phyloP scores from a whole-genome alignment of 108 stramenopile genomes.

The Mayamaea pseudoterrestris region DNA sequence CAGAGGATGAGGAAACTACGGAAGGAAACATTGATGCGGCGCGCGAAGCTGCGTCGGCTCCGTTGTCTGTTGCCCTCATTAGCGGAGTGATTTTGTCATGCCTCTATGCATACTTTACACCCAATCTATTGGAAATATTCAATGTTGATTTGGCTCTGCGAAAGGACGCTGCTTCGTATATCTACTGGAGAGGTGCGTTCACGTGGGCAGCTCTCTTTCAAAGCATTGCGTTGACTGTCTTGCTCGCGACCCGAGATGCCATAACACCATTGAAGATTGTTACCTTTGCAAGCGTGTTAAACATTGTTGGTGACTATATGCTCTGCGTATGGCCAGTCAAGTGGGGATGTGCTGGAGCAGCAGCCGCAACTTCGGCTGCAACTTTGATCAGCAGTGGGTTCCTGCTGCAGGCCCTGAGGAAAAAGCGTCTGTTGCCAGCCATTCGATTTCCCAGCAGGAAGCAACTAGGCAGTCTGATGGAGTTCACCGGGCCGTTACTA shows the following conservation, averaged over 20 bases:
- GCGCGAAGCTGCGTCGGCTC: slow-evolving; percentile 39
- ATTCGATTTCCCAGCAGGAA: slow-evolving; percentile 37
- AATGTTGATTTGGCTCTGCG: slow-evolving; percentile 40
- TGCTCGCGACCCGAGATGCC: slow-evolving; percentile 68
- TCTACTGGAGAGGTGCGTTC: slow-evolving; percentile 54
- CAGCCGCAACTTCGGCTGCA: slow-evolving; percentile 62
- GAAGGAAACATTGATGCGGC: slow-evolving; percentile 21
- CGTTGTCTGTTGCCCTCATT: slow-evolving; percentile 43
- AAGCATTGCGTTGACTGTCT: slow-evolving; percentile 29
- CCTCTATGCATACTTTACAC: slow-evolving; percentile 54
- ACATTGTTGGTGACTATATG: slow-evolving; percentile 54
- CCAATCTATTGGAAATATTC: slow-evolving; percentile 25
- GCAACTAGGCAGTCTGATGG: slow-evolving; percentile 35
- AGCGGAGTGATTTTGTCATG: slow-evolving; percentile 35
- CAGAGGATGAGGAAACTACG: slow-evolving; percentile 2
- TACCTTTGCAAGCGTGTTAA: slow-evolving; percentile 36
- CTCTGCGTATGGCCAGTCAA: slow-evolving; percentile 58
- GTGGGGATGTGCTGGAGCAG: slow-evolving; percentile 59
- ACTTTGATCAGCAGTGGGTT: slow-evolving; percentile 50
- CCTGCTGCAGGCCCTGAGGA: slow-evolving; percentile 42
- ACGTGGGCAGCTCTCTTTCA: slow-evolving; percentile 66
- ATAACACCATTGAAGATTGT: slow-evolving; percentile 72
- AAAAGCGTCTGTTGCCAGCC: slow-evolving; percentile 37
- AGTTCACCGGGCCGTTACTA: slow-evolving; percentile 62
- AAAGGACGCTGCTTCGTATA: slow-evolving; percentile 40